A percentile compares a stretch with the other conserved stretches of the same genome.
Conservation (phyloP, 2,329 filamentous ascomycete species). For the Colletotrichum costaricense region DNA sequence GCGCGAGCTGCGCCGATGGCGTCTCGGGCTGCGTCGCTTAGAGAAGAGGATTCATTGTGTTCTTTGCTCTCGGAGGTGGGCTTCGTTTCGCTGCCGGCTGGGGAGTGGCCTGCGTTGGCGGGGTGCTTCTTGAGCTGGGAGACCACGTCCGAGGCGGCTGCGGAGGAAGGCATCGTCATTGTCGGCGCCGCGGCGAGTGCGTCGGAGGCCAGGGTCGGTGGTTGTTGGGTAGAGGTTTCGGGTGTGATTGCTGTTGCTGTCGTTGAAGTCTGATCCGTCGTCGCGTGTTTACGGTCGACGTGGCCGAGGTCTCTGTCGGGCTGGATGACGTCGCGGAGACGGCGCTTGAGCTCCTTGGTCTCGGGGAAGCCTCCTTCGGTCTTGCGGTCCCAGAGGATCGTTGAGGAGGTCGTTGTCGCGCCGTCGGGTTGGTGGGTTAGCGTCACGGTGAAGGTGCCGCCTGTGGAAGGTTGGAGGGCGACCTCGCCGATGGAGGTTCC, state of each 20-base stretch:
- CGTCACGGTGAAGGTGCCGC: slow-evolving; percentile 84
- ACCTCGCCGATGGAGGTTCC: slow-evolving; percentile 86
- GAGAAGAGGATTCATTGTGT: not conserved
- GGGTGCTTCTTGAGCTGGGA: slow-evolving; percentile 30
- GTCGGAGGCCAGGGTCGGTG: not conserved
- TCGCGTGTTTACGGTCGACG: slow-evolving; percentile 68
- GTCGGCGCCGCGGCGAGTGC: not conserved
- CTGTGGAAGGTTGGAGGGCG: slow-evolving; percentile 84
- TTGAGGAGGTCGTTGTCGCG: slow-evolving; percentile 52
- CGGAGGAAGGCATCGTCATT: slow-evolving; percentile 1
- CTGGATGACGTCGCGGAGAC: slow-evolving; percentile 84
- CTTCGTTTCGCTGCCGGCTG: not conserved
- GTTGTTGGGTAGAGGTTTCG: slow-evolving; percentile 1
- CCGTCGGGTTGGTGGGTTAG: slow-evolving; percentile 55
- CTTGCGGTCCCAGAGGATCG: slow-evolving; percentile 88
- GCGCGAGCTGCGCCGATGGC: slow-evolving; percentile 28
- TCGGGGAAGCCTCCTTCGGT: slow-evolving; percentile 91
- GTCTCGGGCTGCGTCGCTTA: slow-evolving; percentile 23
- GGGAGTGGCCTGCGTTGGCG: slow-evolving; percentile 2
- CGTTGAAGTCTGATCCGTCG: not conserved
- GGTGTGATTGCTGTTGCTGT: not conserved
- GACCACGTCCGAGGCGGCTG: slow-evolving; percentile 14
- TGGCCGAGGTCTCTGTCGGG: slow-evolving; percentile 84
- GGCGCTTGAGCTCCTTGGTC: slow-evolving; percentile 89
- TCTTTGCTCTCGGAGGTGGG: not conserved